These are phyloP conservation scores for Podaxis carcinomalis DNA, from an alignment of 768 basidiomycete genomes.

Conservation along the genomic window DNA sequence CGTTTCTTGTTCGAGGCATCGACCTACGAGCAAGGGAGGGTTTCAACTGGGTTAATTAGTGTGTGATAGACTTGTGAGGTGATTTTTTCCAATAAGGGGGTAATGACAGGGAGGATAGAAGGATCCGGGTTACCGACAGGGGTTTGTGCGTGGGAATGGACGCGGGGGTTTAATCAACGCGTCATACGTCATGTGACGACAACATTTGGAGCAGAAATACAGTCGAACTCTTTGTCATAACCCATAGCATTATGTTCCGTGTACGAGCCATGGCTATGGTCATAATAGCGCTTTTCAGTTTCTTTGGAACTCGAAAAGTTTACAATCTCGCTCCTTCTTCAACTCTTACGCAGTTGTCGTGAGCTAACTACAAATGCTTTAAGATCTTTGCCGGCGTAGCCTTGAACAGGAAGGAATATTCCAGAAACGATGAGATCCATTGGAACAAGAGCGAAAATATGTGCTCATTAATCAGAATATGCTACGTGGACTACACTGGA, in stretches of 20 bases:
- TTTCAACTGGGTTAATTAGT: not conserved
- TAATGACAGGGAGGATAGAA: not conserved
- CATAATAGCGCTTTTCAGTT: no score
- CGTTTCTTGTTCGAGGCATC: slow-evolving; percentile 27
- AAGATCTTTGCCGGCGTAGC: no score
- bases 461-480: no score
- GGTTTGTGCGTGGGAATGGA: slow-evolving; percentile 1
- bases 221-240: not conserved
- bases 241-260: not conserved
- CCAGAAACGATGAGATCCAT: no score
- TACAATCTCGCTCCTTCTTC: no score
- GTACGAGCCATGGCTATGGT: not conserved
- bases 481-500: no score
- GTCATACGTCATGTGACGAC: not conserved
- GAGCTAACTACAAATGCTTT: no score
- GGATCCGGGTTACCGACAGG: not conserved
- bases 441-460: no score
- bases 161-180: slow-evolving; percentile 8
- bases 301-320: no score
- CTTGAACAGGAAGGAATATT: no score
- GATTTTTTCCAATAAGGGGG: not conserved
- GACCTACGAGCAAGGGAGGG: not conserved
- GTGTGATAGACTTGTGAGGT: not conserved
- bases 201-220: not conserved
- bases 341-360: no score